Conservation (phyloP, 495 filamentous ascomycete genomes). For the Aspergillus steynii region DNA sequence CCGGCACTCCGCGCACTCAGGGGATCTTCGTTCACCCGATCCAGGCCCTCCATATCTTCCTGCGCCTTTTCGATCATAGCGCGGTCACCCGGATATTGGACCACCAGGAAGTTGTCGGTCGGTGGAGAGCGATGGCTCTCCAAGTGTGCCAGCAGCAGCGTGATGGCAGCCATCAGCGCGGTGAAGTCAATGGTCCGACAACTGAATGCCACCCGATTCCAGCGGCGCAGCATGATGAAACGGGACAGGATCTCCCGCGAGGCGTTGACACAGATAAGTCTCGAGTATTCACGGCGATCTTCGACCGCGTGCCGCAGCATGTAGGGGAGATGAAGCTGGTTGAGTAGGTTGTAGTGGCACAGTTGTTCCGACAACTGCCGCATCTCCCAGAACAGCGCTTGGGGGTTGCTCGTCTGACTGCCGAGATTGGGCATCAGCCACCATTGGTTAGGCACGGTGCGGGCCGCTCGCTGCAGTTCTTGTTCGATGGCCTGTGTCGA, state of each 20-base stretch:
- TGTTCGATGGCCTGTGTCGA: conserved; percentile 42
- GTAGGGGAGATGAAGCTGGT: conserved; percentile 32
- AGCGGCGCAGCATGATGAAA: conserved; percentile 39
- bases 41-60: conserved; percentile 34
- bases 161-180: conserved; percentile 46
- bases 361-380: conserved; percentile 35
- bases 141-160: conserved; percentile 31
- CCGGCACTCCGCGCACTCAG: background rate
- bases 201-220: conserved; percentile 31
- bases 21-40: background rate
- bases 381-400: conserved; percentile 12
- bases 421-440: conserved; percentile 27
- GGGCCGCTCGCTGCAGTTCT: conserved; percentile 40
- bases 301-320: conserved; percentile 24
- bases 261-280: conserved; percentile 43
- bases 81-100: conserved; percentile 44
- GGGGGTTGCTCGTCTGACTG: background rate
- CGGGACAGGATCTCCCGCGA: conserved; percentile 46
- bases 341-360: conserved; percentile 39
- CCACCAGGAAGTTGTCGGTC: conserved; percentile 27
- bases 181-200: conserved; percentile 54
- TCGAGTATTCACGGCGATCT: conserved; percentile 30
- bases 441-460: conserved; percentile 39
- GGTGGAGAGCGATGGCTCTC: conserved; percentile 17
- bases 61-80: conserved; percentile 43